Base-by-base conservation (phyloP, 2,329 filamentous ascomycete genomes). In the Conoideocrella luteorostrata region DNA sequence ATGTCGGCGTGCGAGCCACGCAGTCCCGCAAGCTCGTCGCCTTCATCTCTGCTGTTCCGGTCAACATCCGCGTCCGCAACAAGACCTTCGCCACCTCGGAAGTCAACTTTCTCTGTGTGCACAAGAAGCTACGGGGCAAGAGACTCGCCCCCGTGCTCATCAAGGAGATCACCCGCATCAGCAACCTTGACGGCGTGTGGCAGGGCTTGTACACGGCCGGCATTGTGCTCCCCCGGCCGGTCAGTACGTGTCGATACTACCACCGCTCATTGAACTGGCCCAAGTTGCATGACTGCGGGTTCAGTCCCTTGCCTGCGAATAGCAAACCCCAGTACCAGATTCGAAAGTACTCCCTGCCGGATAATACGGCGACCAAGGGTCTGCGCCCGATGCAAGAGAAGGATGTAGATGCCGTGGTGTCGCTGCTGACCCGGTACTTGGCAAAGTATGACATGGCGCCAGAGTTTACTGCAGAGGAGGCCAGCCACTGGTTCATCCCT, bases 101-200 rank as follows among this genome's bases (percentile, higher is more conserved):
- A 65, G 93, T 98, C 68, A 98, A 98, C 72, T 98, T 97, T 68
- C 82, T 98, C 52, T 95, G 90, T 59, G 84, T 98, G 44, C 93
- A 98, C 75, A 97, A 97, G 75, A 97, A 97, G 69, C 80, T 98
- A 24, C 87, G 93, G 40, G 82, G 86, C 46, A 96, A 97, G 72
- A 84, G 93, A 43, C 80, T 98, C 34, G 83, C 93, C 0, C 93
- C 93, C 0, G 86, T 97, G 2, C 79, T 98, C 42, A 98, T 98
- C 72, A 96, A 96, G 66, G 93, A 98, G 64, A 88, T 98, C 56
- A 98, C 93, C 5, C 84, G 93, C 38, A 79, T 89, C 50, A 95
- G 88, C 72, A 94, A 97, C 65, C 68, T 89, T 38, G 75, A 86
- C 51, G 86, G 84, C 45, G 84, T 94, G 52, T 97, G 86, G 76